Evolutionary conservation across 2,329 filamentous ascomycete genomes (phyloP), one percentile per base, ranked within the genome.

Genomic region (Shiraia sp.): DNA sequence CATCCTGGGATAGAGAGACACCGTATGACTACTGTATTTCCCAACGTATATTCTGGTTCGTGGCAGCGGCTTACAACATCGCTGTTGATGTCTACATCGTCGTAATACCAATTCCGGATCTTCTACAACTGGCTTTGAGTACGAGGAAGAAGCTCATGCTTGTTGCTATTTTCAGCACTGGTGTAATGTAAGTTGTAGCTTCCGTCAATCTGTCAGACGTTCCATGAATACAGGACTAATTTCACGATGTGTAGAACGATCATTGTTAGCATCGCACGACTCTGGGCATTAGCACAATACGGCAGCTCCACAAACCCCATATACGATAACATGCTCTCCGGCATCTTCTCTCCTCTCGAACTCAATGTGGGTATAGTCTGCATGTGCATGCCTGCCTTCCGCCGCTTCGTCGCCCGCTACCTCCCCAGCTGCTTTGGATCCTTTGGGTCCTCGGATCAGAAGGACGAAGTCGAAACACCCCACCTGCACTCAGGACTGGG

Each of bases 241-340:
- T n/a, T n/a, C n/a, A n/a, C n/a, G n/a, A n/a, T n/a, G n/a, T n/a
- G 4, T 28, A 46, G 40, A 8, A 51, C 45, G 10, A 73, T 68
- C 4, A 47, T 75, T 12, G 61, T 73, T 26, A 72, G 69, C 38
- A 61, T 70, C 35, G 46, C 74, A 22, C 68, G 72, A 6, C 55
- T 75, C 4, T 59, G 62, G 15, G 65, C 69, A 2, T 58, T 75
- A 10, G 61, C 74, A 29, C 47, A 61, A 24, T 74, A 74, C 42
- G 65, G 66, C 14, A 65, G 55, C 23, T 72, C 71, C 5, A 40
- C 56, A 0, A 74, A 75, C 46, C 40, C 70, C 22, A 57, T 51
- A 24, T 67, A 61, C 57, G 67, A 69, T 42, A 57, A 69, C 30
- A 34, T 36, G 10, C 41, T 45, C 16, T 41, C 30, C 26, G 44